These are phyloP conservation scores for Fusarium sp. DNA, from an alignment of 2,329 filamentous ascomycete genomes.

Conservation along the genomic window DNA sequence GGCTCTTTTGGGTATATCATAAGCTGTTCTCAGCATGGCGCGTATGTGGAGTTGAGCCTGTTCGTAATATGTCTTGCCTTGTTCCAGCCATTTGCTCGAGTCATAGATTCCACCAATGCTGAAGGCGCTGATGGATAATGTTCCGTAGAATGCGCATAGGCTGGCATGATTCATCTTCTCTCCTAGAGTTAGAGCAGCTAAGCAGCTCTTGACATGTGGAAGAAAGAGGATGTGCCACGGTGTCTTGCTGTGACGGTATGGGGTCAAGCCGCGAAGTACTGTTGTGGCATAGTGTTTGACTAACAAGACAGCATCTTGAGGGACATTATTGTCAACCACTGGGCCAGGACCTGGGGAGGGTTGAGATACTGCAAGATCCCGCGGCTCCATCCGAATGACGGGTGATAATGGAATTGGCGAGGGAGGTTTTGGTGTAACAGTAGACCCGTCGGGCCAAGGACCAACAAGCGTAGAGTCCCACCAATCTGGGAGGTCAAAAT, in stretches of 20 bases:
- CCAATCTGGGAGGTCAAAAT: constrained; percentile 4
- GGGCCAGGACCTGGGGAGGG: not conserved
- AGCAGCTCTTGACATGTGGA: constrained; percentile 22
- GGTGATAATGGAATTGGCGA: not conserved
- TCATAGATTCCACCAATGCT: constrained; percentile 21
- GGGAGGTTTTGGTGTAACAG: not conserved
- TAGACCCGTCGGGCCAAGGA: not conserved
- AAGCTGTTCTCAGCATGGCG: constrained; percentile 20
- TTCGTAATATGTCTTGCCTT: constrained; percentile 19
- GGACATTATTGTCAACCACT: constrained; percentile 3
- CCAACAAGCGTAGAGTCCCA: constrained; percentile 14
- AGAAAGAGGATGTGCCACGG: constrained; percentile 32
- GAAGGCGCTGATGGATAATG: constrained; percentile 28
- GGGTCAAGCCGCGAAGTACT: constrained; percentile 26
- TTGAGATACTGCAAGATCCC: fast-evolving
- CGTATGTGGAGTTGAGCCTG: constrained; percentile 7
- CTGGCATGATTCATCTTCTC: constrained; percentile 33
- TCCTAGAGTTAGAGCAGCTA: constrained; percentile 19
- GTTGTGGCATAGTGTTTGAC: constrained; percentile 27
- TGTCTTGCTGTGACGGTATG: constrained; percentile 34
- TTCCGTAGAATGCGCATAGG: constrained; percentile 30
- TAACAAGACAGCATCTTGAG: constrained; percentile 19
- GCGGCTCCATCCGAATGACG: not conserved
- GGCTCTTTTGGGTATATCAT: constrained; percentile 24
- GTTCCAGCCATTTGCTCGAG: constrained; percentile 17